These are phyloP conservation scores for Botrytis cinerea DNA, from an alignment of 2,329 filamentous ascomycete species.

Conservation along the genomic window DNA sequence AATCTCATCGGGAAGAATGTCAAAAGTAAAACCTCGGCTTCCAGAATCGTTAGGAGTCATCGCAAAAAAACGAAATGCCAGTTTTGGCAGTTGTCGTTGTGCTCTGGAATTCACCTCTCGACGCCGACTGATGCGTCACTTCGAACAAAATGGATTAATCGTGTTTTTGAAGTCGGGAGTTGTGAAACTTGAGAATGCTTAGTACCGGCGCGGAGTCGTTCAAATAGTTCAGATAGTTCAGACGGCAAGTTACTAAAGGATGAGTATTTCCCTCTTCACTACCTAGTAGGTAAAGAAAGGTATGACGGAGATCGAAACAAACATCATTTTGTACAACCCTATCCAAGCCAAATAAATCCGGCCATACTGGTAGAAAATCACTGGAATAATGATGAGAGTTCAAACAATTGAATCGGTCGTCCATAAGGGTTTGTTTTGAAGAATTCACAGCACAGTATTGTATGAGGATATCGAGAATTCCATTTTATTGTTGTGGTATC, in stretches of 20 bases:
- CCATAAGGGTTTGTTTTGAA: not conserved
- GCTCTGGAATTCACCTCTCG: not conserved
- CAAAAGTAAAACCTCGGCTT: constrained; percentile 18
- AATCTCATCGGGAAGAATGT: constrained; percentile 71
- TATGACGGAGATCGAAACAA: not conserved
- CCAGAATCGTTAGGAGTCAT: not conserved
- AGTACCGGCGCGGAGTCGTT: not conserved
- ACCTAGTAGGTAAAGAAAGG: not conserved
- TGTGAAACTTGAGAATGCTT: not conserved
- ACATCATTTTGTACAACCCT: not conserved
- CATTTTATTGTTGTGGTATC: not conserved
- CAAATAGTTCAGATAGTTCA: not conserved
- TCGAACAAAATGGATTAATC: not conserved
- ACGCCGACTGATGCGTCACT: not conserved
- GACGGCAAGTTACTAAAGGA: not conserved
- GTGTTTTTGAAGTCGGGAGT: not conserved
- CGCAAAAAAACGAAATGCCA: constrained; percentile 1
- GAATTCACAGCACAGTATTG: not conserved
- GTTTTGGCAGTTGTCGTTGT: not conserved
- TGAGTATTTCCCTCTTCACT: constrained; percentile 2
- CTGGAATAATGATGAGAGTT: not conserved
- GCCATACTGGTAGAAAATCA: not conserved
- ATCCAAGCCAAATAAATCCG: not conserved
- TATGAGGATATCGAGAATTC: not conserved
- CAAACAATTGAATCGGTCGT: not conserved